These are phyloP conservation scores for Acephala macrosclerotiorum DNA, from an alignment of 2,329 filamentous ascomycete species.

Conservation along the genomic window DNA sequence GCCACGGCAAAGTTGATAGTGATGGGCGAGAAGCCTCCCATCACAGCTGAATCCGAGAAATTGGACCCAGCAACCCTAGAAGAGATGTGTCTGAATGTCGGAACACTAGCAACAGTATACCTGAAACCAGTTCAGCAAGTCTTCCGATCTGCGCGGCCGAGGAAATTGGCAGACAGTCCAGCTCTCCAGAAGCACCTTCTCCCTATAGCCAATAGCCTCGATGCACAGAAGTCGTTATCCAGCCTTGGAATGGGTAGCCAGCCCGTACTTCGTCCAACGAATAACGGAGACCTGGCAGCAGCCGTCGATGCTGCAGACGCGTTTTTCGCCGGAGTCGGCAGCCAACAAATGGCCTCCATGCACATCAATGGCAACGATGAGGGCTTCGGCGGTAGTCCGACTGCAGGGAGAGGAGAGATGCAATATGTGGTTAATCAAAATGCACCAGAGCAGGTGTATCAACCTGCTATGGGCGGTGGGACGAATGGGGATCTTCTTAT, in stretches of 20 bases:
- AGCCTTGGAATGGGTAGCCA: slow-evolving; percentile 58
- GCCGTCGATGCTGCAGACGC: slow-evolving; percentile 87
- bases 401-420: slow-evolving; percentile 56
- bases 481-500: slow-evolving; percentile 77
- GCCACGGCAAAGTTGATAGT: slow-evolving; percentile 85
- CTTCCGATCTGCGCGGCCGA: slow-evolving; percentile 86
- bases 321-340: slow-evolving; percentile 84
- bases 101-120: slow-evolving; percentile 95
- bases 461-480: slow-evolving; percentile 68
- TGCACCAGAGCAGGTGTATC: slow-evolving; percentile 77
- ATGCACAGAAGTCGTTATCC: slow-evolving; percentile 66
- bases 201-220: slow-evolving; percentile 57
- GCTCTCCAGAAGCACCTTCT: slow-evolving; percentile 80
- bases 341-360: slow-evolving; percentile 77
- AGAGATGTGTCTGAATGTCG: slow-evolving; percentile 96
- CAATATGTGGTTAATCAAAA: slow-evolving; percentile 84
- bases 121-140: slow-evolving; percentile 97
- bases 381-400: slow-evolving; percentile 63
- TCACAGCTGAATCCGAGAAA: slow-evolving; percentile 95
- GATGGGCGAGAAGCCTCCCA: slow-evolving; percentile 97
- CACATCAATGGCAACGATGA: slow-evolving; percentile 67
- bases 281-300: slow-evolving; percentile 63
- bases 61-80: slow-evolving; percentile 90
- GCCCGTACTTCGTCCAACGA: slow-evolving; percentile 39
- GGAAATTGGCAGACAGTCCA: slow-evolving; percentile 81